phyloP scores from a whole-genome alignment of 129 eudicot species.

The Artemisia annua region DNA sequence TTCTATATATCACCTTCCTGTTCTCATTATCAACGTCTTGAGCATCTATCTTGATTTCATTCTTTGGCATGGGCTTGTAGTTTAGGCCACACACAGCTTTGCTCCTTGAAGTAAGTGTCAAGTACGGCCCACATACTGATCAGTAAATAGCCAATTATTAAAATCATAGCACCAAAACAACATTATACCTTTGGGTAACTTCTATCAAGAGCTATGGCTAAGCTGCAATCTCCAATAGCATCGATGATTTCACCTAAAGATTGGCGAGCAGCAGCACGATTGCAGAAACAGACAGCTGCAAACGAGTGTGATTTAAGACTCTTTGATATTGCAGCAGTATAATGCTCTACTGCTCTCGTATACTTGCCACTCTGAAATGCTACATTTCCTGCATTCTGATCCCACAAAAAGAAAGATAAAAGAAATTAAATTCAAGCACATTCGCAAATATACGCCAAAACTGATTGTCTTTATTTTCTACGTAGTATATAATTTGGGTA shows the following conservation, averaged over 20 bases:
- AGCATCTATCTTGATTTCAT: slow-evolving; percentile 71
- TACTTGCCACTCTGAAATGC: slow-evolving; percentile 74
- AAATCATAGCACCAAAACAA: slow-evolving; percentile 13
- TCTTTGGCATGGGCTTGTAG: slow-evolving; percentile 47
- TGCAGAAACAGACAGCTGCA: slow-evolving; percentile 92
- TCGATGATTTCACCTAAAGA: slow-evolving; percentile 69
- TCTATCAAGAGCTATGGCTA: slow-evolving; percentile 86
- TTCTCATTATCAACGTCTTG: slow-evolving; percentile 59
- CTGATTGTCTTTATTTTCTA: no score
- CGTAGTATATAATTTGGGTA: no score
- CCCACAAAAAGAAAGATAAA: background rate
- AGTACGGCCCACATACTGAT: background rate
- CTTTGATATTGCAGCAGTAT: slow-evolving; percentile 72
- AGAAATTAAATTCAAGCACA: background rate
- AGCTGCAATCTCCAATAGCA: slow-evolving; percentile 96
- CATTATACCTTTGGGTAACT: slow-evolving; percentile 67
- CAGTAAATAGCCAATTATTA: background rate
- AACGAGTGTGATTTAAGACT: slow-evolving; percentile 81
- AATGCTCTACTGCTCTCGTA: slow-evolving; percentile 85
- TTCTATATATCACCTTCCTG: slow-evolving; percentile 59
- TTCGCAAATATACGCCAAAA: background rate
- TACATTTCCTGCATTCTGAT: slow-evolving; percentile 84
- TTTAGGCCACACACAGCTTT: slow-evolving; percentile 79
- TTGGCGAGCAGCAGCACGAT: slow-evolving; percentile 98
- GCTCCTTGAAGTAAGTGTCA: slow-evolving; percentile 83